Evolutionary conservation across 176 grass and related monocot species (phyloP), one percentile per base, ranked within the genome.

Genomic region (Canna indica): DNA sequence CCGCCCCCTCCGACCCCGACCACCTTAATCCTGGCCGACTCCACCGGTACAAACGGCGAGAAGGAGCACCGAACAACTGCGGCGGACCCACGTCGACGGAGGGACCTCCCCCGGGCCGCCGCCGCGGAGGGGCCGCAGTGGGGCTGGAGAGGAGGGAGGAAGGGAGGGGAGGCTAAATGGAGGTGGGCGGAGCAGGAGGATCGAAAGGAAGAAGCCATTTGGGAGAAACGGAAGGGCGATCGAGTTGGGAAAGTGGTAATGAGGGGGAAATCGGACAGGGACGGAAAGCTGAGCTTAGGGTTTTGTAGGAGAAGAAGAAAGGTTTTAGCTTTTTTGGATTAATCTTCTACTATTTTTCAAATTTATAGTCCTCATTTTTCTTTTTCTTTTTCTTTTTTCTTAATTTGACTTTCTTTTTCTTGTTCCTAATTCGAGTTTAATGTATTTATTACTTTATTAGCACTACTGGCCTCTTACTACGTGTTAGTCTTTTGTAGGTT

Each of bases 21-120:
- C 66, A 94, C 90, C 80, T 94, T 99, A 64, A 99, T 99, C 80
- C 78, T 81, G 33, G 95, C 95, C 24, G 84, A 75, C 66, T 99
- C 90, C 67, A 99, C 73, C 16, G 84, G 75, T 50, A 72, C 84
- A 29, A 36, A 61, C 3, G 87, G 85, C 16, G 78, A 62, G 36
- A 59, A 75, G 63, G 77, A 77, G 54, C 70, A 81, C 50, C 64
- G 76, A 18, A 80, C 65, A 4, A 44, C 44, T 15, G 68, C 15
- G 27, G 28, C 41, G 11, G 27, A 36, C 63, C 33, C 6, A 7
- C 11, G 20, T 34, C 33, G 63, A 33, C 34, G 34, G 63, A 66
- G 63, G 63, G 20, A 7, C 35, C 35, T 39, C 20, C 63, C 39
- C 34, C 20, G 33, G 22, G 63, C 11, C 26, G 10, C 26, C 27